Base-by-base conservation (phyloP, 495 filamentous ascomycete genomes). In the Penicillium angulare region DNA sequence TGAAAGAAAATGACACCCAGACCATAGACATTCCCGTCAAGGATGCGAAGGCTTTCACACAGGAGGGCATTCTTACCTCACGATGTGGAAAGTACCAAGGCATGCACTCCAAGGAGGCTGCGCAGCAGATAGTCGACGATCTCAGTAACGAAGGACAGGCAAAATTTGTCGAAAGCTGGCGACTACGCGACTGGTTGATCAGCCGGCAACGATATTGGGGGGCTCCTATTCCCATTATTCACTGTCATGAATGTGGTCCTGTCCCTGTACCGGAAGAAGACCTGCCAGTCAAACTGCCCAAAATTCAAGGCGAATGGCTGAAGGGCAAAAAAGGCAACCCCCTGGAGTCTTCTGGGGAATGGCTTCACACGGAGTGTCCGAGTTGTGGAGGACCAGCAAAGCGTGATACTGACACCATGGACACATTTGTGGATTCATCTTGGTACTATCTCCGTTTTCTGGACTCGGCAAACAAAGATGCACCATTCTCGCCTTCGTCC, bases 331-430 rank as follows among this genome's bases (percentile, higher is more conserved):
- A 77, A 12, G 90, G 90, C 0, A 93, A 89, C 54, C 88, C 89
- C 0, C 76, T 96, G 5, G 85, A 89, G 46, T 76, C 82, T 16
- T 78, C 79, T 22, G 68, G 80, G 12, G 83, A 88, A 16, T 95
- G 89, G 88, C 74, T 88, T 6, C 81, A 90, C 55, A 88, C 84
- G 0, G 56, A 73, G 0, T 96, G 90, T 58, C 90, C 90, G 2
- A 85, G 78, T 24, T 96, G 90, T 53, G 69, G 74, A 8, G 76
- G 79, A 4, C 67, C 78, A 4, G 90, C 90, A 7, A 86, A 81
- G 60, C 82, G 90, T 24, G 90, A 96, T 59, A 95, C 90, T 2
- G 90, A 96, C 61, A 96, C 90, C 0, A 95, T 96, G 90, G 90
- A 96, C 65, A 96, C 90, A 0, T 96, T 96, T 65, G 89, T 96